phyloP scores from a whole-genome alignment of 2,329 filamentous ascomycete genomes.

The Chlorencoelia australis region DNA sequence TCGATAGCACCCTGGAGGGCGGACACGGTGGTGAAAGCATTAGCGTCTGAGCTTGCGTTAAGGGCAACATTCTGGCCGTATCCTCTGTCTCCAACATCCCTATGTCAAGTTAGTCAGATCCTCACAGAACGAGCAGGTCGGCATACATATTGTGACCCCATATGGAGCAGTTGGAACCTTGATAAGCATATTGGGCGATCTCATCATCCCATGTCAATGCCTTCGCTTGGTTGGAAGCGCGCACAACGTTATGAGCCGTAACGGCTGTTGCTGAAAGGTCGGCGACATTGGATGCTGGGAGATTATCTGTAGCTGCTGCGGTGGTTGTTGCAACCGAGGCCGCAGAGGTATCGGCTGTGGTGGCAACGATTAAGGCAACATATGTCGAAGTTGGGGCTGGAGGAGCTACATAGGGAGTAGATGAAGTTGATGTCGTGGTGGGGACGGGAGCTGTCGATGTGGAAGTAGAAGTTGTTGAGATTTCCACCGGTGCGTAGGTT shows the following conservation, averaged over 20 bases:
- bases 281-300: constrained; percentile 5
- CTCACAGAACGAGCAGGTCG: not conserved
- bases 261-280: constrained; percentile 12
- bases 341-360: not conserved
- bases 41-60: constrained; percentile 32
- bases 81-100: constrained; percentile 45
- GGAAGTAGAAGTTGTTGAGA: not conserved
- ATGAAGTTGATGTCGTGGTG: constrained; percentile 4
- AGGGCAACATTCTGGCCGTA: constrained; percentile 88
- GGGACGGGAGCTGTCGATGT: constrained; percentile 3
- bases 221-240: constrained; percentile 65
- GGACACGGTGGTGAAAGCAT: constrained; percentile 38
- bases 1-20: constrained; percentile 59
- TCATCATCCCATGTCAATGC: constrained; percentile 55
- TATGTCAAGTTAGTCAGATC: constrained; percentile 30
- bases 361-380: constrained; percentile 1
- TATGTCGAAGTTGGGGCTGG: constrained; percentile 4
- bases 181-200: constrained; percentile 53
- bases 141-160: constrained; percentile 71
- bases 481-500: too few relatives aligned
- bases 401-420: constrained; percentile 4
- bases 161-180: constrained; percentile 55
- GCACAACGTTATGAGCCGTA: constrained; percentile 67
- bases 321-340: constrained; percentile 1
- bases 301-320: constrained; percentile 7